Percentiles rank a stretch among this genome's conserved stretches.
These are phyloP conservation scores for Fusarium sp. DNA, from an alignment of 2,329 filamentous ascomycete species.

Conservation along the genomic window DNA sequence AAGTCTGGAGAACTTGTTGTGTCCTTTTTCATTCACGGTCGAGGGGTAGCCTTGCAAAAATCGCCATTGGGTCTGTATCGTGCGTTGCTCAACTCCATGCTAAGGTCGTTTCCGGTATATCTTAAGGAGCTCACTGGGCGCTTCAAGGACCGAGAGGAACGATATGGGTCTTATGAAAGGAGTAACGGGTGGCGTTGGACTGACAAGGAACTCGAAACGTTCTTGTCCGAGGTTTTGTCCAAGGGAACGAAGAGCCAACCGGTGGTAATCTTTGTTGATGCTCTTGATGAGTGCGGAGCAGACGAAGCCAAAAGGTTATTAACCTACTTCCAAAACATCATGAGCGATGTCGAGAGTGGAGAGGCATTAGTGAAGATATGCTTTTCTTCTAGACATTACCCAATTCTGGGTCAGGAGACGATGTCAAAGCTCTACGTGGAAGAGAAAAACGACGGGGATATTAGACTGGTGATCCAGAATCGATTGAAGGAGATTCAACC, in stretches of 20 bases:
- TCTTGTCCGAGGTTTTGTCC: not conserved
- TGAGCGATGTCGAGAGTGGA: accelerated
- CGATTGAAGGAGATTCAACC: accelerated
- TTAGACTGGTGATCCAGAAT: not conserved
- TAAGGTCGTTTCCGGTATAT: not conserved
- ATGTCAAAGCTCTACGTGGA: not conserved
- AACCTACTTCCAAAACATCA: accelerated
- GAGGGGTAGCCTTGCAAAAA: accelerated
- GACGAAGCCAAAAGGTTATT: not conserved
- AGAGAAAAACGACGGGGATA: not conserved
- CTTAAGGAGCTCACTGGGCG: not conserved
- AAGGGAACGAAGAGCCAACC: not conserved
- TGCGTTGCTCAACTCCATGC: not conserved
- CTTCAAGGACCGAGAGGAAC: not conserved
- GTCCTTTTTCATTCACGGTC: slow-evolving; percentile 1
- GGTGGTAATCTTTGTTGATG: not conserved
- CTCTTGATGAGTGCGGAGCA: slow-evolving; percentile 2
- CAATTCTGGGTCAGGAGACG: not conserved
- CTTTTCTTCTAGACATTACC: not conserved
- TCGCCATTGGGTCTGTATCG: not conserved
- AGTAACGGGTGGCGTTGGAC: not conserved
- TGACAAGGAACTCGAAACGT: not conserved
- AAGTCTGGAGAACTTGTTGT: accelerated
- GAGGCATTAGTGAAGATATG: not conserved
- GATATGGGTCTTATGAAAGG: not conserved